Base-by-base conservation (phyloP, 2,329 filamentous ascomycete species). In the Spiromastix sp. region DNA sequence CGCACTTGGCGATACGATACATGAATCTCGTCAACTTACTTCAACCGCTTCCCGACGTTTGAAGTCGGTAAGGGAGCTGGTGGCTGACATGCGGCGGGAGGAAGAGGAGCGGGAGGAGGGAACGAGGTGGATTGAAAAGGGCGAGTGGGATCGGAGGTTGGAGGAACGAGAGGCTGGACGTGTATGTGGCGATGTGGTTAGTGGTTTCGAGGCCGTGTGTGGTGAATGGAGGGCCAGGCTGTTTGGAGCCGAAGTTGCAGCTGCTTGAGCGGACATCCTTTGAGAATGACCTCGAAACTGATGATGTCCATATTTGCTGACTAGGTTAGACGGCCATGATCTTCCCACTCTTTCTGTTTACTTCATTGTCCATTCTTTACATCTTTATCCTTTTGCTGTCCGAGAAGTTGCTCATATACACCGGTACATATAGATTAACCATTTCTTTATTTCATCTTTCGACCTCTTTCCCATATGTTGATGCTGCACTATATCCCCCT, bases 1-100 rank as follows among this genome's bases (percentile, higher is more conserved):
- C 48, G 81, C 85, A 46, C 69, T 98, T 4, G 85, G 84, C 5
- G 91, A 98, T 56, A 87, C 85, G 3, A 69, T 98, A 21, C 89
- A 96, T 59, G 94, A 96, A 80, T 86, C 82, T 20, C 79, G 85
- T 9, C 89, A 96, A 59, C 82, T 84, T 1, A 91, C 85, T 0
- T 81, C 78, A 3, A 81, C 81, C 7, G 91, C 89, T 2, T 79
- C 81, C 2, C 71, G 91, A 37, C 74, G 85, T 29, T 65, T 98
- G 34, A 80, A 81, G 47, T 83, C 77, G 22, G 86, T 85, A 5
- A 83, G 81, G 48, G 87, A 93, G 54, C 75, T 93, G 41, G 80
- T 96, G 2, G 75, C 79, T 2, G 89, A 95, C 49, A 79, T 95
- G 66, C 74, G 79, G 44, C 74, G 76, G 39, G 91, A 96, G 50